Evolutionary conservation across 1,284 basidiomycete genomes (phyloP), one percentile per base, ranked within the genome.

Genomic region (Irpex sp.): DNA sequence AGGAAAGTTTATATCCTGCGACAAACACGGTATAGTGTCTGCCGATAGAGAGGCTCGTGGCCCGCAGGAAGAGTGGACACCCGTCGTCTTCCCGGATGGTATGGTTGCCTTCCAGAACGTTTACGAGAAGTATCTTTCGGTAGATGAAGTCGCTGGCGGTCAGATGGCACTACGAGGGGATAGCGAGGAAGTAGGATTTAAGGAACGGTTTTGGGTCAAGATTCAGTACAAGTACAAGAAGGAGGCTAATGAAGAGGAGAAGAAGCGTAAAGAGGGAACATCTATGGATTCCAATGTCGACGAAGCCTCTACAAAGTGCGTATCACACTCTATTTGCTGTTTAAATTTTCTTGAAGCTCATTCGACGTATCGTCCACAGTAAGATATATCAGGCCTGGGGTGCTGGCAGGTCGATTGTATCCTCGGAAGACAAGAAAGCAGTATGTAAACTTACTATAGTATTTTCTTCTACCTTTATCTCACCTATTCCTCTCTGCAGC

Each of bases 171-270:
- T 97, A 19, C 80, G 94, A 58, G 92, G 88, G 12, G 94, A 96
- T 70, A 88, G 86, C 63, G 91, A 94, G 56, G 84, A 85, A 64
- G 83, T 90, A 16, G 93, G 90, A 4, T 93, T 93, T 66, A 78
- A 79, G 48, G 93, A 96, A 70, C 80, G 87, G 12, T 93, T 94
- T 72, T 89, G 86, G 82, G 84, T 96, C 60, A 94, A 94, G 76
- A 88, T 96, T 55, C 94, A 97, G 77, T 86, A 83, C 74, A 93
- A 93, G 72, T 96, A 91, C 75, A 90, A 95, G 76, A 83, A 85
- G 69, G 94, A 96, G 72, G 93, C 91, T 4, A 79, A 88, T 55
- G 86, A 93, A 65, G 90, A 92, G 72, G 87, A 90, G 72, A 88
- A 84, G 77, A 90, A 89, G 78, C 85, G 83, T 74, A 87, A 83